These are phyloP conservation scores for Singerocomus rubriflavus DNA, from an alignment of 1,284 basidiomycete species.

Conservation along the genomic window DNA sequence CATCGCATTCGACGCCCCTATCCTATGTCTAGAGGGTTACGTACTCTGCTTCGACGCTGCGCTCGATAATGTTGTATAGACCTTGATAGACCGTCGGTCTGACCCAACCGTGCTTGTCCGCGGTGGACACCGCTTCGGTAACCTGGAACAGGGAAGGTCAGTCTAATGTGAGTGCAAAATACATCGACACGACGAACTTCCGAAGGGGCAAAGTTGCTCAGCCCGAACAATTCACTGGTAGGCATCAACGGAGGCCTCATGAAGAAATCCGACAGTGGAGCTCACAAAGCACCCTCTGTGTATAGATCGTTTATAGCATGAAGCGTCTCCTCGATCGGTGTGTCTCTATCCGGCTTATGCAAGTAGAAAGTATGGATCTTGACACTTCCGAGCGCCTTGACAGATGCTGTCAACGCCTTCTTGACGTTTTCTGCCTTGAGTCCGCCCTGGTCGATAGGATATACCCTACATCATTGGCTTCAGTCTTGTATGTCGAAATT, in stretches of 20 bases:
- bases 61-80: slow-evolving; percentile 42
- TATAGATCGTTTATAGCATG: slow-evolving; percentile 40
- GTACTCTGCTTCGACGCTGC: slow-evolving; percentile 41
- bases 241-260: slow-evolving; percentile 3
- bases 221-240: slow-evolving; percentile 40
- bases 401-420: slow-evolving; percentile 19
- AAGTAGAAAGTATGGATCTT: slow-evolving; percentile 29
- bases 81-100: slow-evolving; percentile 32
- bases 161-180: background rate
- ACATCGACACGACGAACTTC: slow-evolving; percentile 27
- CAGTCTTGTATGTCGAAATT: background rate
- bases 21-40: background rate
- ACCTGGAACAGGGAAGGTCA: slow-evolving; percentile 26
- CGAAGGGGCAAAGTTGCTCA: slow-evolving; percentile 43
- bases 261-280: background rate
- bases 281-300: slow-evolving; percentile 41
- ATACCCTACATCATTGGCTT: slow-evolving; percentile 9
- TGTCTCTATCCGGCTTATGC: slow-evolving; percentile 27
- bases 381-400: slow-evolving; percentile 19
- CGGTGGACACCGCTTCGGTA: slow-evolving; percentile 34
- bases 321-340: slow-evolving; percentile 36
- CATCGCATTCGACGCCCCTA: background rate
- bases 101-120: slow-evolving; percentile 35
- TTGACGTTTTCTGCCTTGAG: slow-evolving; percentile 25
- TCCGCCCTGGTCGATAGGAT: slow-evolving; percentile 23